Evolutionary conservation across 73 alveolate species (phyloP).

Genomic region (Diophrys sp.): DNA sequence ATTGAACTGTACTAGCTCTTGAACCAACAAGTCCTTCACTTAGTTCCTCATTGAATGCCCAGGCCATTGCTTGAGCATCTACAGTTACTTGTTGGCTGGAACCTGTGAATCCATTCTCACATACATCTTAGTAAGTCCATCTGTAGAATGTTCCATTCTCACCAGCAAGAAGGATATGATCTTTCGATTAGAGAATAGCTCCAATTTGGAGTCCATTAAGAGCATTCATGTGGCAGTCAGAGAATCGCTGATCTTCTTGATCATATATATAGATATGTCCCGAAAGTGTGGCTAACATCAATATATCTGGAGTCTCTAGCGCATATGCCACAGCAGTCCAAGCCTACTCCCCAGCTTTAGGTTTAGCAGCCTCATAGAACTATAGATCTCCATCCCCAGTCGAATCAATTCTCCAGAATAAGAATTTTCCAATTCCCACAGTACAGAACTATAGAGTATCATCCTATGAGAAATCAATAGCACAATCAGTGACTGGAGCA

Average conservation of each 20-base stretch:
- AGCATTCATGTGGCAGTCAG: slow-evolving; percentile 62
- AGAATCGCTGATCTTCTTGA: slow-evolving; percentile 52
- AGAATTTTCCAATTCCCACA: slow-evolving; percentile 57
- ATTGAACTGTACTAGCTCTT: slow-evolving; percentile 57
- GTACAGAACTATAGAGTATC: slow-evolving; percentile 51
- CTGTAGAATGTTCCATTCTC: slow-evolving; percentile 1
- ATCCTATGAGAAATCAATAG: slow-evolving; percentile 45
- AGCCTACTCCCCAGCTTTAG: slow-evolving; percentile 53
- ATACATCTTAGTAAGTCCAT: neutral
- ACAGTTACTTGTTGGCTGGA: neutral
- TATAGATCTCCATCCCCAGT: slow-evolving; percentile 37
- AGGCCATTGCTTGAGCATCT: neutral
- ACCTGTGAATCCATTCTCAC: neutral
- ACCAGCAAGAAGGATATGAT: slow-evolving; percentile 57
- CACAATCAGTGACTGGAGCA: slow-evolving; percentile 55
- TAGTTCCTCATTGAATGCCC: slow-evolving; percentile 9
- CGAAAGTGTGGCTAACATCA: slow-evolving; percentile 53
- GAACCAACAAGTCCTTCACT: slow-evolving; percentile 79
- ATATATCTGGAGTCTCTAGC: slow-evolving; percentile 54
- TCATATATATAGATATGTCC: slow-evolving; percentile 75
- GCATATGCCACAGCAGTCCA: slow-evolving; percentile 59
- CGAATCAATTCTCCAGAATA: slow-evolving; percentile 73
- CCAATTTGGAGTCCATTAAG: slow-evolving; percentile 64
- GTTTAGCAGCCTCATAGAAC: slow-evolving; percentile 60
- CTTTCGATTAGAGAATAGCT: slow-evolving; percentile 43